Percentiles rank a stretch among this genome's conserved stretches.
phyloP scores from a whole-genome alignment of 495 filamentous ascomycete species.

The Platismatia glauca region DNA sequence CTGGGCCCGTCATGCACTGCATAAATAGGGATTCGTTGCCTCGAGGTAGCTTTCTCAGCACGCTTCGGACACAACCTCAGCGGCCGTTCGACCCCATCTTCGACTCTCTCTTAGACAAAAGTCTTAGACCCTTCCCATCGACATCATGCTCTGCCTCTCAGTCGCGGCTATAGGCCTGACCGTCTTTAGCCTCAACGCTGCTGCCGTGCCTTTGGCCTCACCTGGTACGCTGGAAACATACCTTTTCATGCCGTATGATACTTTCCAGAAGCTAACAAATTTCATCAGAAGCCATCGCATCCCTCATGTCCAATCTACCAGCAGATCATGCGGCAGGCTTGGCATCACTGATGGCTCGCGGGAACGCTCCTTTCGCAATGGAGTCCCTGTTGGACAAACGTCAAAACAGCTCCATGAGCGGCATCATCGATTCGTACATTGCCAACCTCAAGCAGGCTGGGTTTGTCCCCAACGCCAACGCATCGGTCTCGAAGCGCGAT shows the following conservation, averaged over 20 bases:
- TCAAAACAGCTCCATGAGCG: not conserved
- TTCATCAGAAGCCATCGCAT: not conserved
- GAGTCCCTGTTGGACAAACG: not conserved
- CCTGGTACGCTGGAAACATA: not conserved
- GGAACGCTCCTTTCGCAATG: not conserved
- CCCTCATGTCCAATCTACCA: not conserved
- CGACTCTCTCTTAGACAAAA: not conserved
- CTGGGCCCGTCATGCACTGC: not conserved
- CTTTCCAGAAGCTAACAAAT: not conserved
- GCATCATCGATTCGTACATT: not conserved
- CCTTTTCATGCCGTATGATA: not conserved
- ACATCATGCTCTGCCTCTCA: not conserved
- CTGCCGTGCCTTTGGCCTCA: slow-evolving; percentile 1
- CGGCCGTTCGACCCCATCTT: not conserved
- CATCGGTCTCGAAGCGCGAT: not conserved
- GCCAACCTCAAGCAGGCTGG: not conserved
- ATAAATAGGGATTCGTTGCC: not conserved
- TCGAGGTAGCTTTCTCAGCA: not conserved
- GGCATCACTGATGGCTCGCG: not conserved
- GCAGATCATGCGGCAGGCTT: not conserved
- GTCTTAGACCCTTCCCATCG: not conserved
- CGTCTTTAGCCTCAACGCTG: not conserved
- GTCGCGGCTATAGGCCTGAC: not conserved
- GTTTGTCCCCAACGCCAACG: not conserved
- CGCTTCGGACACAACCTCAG: not conserved